Conservation (phyloP, 1,284 basidiomycete genomes). For the Trichosporon faecale region DNA sequence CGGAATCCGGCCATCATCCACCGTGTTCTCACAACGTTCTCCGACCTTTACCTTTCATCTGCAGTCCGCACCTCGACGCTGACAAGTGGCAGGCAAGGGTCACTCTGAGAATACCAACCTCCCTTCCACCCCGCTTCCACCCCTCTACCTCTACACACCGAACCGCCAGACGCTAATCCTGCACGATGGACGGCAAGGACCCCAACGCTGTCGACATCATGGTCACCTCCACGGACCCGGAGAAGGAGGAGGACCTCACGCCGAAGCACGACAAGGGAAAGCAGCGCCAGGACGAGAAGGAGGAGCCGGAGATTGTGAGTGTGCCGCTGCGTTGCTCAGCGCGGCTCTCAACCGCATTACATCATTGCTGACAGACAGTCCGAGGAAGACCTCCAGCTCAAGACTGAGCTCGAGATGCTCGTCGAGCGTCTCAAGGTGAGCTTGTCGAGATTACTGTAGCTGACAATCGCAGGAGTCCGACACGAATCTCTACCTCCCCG, state of each 20-base stretch:
- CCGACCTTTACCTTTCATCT: neutral
- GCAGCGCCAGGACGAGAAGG: slow-evolving; percentile 52
- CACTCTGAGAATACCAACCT: neutral
- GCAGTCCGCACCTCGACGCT: neutral
- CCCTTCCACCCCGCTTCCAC: neutral
- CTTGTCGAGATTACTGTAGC: slow-evolving; percentile 13
- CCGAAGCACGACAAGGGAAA: slow-evolving; percentile 53
- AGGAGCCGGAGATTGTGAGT: slow-evolving; percentile 69
- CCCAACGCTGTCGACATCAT: slow-evolving; percentile 44
- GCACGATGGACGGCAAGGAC: slow-evolving; percentile 32
- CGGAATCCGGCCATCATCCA: slow-evolving; percentile 1
- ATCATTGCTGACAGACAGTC: slow-evolving; percentile 58
- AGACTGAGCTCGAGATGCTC: slow-evolving; percentile 95
- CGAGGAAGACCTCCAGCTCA: slow-evolving; percentile 92
- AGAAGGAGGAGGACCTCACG: slow-evolving; percentile 52
- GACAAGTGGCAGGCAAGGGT: slow-evolving; percentile 4
- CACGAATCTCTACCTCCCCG: slow-evolving; percentile 77
- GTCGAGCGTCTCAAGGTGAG: slow-evolving; percentile 85
- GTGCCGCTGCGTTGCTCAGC: too few relatives aligned
- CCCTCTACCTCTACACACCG: neutral
- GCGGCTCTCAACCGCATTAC: neutral
- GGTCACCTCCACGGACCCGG: slow-evolving; percentile 54
- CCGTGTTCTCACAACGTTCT: slow-evolving; percentile 7
- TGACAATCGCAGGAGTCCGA: slow-evolving; percentile 70
- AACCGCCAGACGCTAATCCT: neutral